Percentiles rank a stretch among this genome's conserved stretches.
Conservation (phyloP, 2,329 filamentous ascomycete species). For the Chaetomiaceae sp. region DNA sequence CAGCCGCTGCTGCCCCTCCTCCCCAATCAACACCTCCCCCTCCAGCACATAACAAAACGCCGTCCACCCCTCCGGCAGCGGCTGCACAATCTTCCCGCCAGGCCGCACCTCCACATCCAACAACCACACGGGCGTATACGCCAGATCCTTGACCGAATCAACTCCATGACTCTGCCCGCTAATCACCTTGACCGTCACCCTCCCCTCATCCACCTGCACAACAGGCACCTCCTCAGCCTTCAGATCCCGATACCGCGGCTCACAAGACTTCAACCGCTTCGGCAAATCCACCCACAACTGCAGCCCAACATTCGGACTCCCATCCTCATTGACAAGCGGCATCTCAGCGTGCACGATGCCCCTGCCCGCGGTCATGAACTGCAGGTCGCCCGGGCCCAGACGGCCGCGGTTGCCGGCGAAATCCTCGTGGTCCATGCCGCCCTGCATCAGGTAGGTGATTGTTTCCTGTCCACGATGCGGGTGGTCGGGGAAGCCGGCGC, state of each 20-base stretch:
- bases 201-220: constrained; percentile 65
- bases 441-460: constrained; percentile 84
- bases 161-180: constrained; percentile 78
- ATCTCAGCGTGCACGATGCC: constrained; percentile 97
- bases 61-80: constrained; percentile 77
- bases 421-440: constrained; percentile 86
- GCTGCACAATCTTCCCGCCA: constrained; percentile 71
- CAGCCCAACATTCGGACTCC: constrained; percentile 74
- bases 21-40: constrained; percentile 62
- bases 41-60: constrained; percentile 83
- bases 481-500: constrained; percentile 88
- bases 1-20: constrained; percentile 43
- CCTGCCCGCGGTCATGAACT: constrained; percentile 94
- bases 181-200: constrained; percentile 83
- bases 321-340: constrained; percentile 67
- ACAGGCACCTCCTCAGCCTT: constrained; percentile 71
- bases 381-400: constrained; percentile 80
- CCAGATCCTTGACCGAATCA: constrained; percentile 82
- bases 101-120: constrained; percentile 77
- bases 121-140: constrained; percentile 97
- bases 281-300: constrained; percentile 96
- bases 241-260: constrained; percentile 88
- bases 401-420: constrained; percentile 83
- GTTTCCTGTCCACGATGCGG: constrained; percentile 76
- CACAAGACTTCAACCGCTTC: constrained; percentile 73